Evolutionary conservation across 2,329 filamentous ascomycete species (phyloP).

Genomic region (Penicillium hordei): DNA sequence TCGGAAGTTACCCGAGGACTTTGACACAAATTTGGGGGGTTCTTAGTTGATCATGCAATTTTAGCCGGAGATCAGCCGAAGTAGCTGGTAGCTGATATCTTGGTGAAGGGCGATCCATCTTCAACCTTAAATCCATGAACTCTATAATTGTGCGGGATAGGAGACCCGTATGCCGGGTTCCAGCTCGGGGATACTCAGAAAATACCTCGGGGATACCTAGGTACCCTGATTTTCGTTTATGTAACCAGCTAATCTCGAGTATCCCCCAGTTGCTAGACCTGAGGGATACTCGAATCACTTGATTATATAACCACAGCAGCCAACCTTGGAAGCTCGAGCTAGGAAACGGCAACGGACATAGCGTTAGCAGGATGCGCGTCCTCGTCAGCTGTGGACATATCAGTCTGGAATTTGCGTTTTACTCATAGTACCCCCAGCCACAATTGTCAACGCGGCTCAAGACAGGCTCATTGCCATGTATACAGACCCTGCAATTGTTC

Average conservation of each 20-base stretch:
- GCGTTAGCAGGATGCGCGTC: not conserved
- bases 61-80: not conserved
- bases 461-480: conserved; percentile 2
- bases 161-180: too few relatives aligned
- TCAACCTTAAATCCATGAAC: not conserved
- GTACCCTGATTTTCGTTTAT: too few relatives aligned
- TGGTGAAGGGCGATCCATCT: not conserved
- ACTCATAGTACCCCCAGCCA: not conserved
- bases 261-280: too few relatives aligned
- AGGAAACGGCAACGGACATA: not conserved
- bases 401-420: not conserved
- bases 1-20: not conserved
- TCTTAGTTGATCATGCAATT: not conserved
- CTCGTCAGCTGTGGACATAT: not conserved
- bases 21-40: too few relatives aligned
- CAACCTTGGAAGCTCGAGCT: not conserved
- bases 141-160: not conserved
- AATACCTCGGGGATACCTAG: too few relatives aligned
- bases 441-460: not conserved
- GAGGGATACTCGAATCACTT: too few relatives aligned
- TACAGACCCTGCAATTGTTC: not conserved
- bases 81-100: too few relatives aligned
- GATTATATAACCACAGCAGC: too few relatives aligned
- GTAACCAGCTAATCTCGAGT: too few relatives aligned
- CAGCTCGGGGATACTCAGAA: too few relatives aligned